Base-by-base conservation (phyloP, 345 rosid species). In the Gossypium mustelinum region DNA sequence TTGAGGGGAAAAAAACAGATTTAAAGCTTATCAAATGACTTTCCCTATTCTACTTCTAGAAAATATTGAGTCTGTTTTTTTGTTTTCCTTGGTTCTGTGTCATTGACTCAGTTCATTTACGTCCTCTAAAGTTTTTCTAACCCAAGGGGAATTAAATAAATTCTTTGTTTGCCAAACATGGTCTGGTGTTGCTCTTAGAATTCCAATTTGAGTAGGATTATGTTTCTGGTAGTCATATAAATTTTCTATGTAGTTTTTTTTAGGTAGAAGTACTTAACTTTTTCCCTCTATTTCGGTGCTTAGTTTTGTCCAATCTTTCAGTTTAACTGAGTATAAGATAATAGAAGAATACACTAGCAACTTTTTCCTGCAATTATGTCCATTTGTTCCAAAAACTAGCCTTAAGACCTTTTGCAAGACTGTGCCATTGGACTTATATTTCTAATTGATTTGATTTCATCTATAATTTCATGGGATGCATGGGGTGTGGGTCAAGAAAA, bases 41-140 rank as follows among this genome's bases (percentile, higher is more conserved):
- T 56, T 55, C 39, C 41, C 52, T 2, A 39, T n/a, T 18, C 11
- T 20, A 56, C 22, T 11, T 13, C 18, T 71, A 13, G 12, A 34
- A 41, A 71, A 55, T 70, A 69, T 39, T 71, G 50, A 71, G 74
- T 71, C 29, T 3, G 34, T 71, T 41, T 55, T 39, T 9, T 34
- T 34, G 47, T 71, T 71, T 71, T 20, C 51, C 50, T 11, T 56
- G 12, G 41, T 20, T 29, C 5, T 71, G 13, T 34, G 34, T 11
- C 20, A 41, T 6, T 70, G 25, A 29, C 52, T 50, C 9, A 10
- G 25, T 71, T 54, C 2, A 10, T 52, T 55, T 71, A 39, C 13
- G 34, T 39, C 29, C 29, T 55, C 34, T 39, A 11, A 39, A 55
- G 7, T 18, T 18, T n/a, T 71, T 71, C 63, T 17, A 34, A 34